Conservation (phyloP, 306 rosid genomes). For the Betula pendula region DNA sequence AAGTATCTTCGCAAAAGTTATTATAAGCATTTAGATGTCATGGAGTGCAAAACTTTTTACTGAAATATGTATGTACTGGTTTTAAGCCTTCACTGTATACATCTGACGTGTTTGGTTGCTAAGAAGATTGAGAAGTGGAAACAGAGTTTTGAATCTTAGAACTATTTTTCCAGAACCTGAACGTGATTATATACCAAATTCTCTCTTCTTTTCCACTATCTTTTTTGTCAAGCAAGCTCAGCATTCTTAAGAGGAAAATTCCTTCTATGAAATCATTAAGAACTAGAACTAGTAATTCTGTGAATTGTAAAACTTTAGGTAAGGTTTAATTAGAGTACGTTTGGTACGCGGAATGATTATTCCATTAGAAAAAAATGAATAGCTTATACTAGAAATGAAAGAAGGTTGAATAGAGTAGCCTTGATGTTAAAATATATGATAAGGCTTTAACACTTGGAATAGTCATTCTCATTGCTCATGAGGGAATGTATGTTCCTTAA, state of each 20-base stretch:
- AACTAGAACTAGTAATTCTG: neutral
- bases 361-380: no score
- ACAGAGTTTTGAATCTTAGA: neutral
- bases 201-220: neutral
- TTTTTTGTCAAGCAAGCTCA: slow-evolving; percentile 2
- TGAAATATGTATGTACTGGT: neutral
- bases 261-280: neutral
- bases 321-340: neutral
- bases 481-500: no score
- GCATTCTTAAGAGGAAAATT: no score
- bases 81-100: neutral
- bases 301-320: neutral
- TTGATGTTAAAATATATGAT: no score
- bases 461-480: no score
- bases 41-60: neutral
- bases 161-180: neutral
- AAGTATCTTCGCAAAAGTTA: neutral
- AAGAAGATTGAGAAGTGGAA: neutral
- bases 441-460: no score
- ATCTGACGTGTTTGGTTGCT: neutral
- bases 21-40: neutral
- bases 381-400: no score
- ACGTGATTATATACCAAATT: neutral
- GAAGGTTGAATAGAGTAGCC: no score
- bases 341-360: no score